A percentile compares a stretch with the other conserved stretches of the same genome.
Evolutionary conservation across 495 filamentous ascomycete genomes (phyloP).

Genomic region (Penicillium psychrofluorescens): DNA sequence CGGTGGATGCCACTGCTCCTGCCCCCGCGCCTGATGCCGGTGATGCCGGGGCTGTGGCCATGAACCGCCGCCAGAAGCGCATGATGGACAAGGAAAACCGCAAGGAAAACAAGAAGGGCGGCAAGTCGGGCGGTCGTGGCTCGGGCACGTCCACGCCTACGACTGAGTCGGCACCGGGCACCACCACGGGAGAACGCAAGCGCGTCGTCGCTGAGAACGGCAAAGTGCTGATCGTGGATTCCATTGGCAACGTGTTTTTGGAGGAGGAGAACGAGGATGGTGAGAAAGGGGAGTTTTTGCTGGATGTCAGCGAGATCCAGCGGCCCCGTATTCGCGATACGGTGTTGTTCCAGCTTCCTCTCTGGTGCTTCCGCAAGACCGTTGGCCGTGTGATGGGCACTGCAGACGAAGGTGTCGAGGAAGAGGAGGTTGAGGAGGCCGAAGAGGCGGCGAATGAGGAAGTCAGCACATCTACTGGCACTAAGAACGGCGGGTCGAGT

Average conservation of each 20-base stretch:
- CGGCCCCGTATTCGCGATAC: slow-evolving; percentile 63
- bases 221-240: slow-evolving; percentile 89
- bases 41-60: slow-evolving; percentile 41
- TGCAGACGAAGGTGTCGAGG: slow-evolving; percentile 32
- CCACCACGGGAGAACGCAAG: slow-evolving; percentile 66
- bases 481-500: neutral
- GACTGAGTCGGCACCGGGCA: slow-evolving; percentile 28
- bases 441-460: neutral
- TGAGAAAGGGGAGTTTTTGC: slow-evolving; percentile 67
- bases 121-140: slow-evolving; percentile 21
- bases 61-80: slow-evolving; percentile 84
- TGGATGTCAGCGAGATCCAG: slow-evolving; percentile 67
- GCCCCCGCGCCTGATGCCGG: slow-evolving; percentile 30
- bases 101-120: slow-evolving; percentile 52
- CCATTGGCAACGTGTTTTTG: slow-evolving; percentile 81
- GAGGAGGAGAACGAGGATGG: slow-evolving; percentile 87
- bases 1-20: slow-evolving; percentile 27
- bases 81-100: slow-evolving; percentile 75
- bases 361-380: slow-evolving; percentile 54
- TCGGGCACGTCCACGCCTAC: slow-evolving; percentile 44
- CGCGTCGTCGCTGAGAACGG: slow-evolving; percentile 87
- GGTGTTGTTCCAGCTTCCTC: slow-evolving; percentile 58
- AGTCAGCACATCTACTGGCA: too few relatives aligned
- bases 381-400: slow-evolving; percentile 45
- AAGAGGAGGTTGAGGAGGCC: slow-evolving; percentile 25